Conservation (phyloP, 1,139 yeast species). For the Pichia sp. region DNA sequence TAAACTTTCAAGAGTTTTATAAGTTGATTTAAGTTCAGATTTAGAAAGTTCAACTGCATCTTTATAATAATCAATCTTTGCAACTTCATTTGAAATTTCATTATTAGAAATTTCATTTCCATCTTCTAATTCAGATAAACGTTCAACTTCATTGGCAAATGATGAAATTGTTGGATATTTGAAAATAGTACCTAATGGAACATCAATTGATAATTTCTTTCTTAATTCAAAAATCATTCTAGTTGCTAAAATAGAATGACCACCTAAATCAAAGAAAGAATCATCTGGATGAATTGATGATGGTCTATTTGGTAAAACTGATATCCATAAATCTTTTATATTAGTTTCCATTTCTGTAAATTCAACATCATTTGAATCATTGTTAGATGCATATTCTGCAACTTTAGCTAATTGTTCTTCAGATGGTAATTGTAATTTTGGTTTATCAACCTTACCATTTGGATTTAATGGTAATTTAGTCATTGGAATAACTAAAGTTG, state of each 20-base stretch:
- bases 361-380: constrained; percentile 42
- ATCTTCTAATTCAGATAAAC: constrained; percentile 40
- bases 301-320: constrained; percentile 79
- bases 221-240: constrained; percentile 92
- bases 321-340: constrained; percentile 78
- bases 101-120: constrained; percentile 25
- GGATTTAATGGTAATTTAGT: constrained; percentile 88
- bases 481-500: constrained; percentile 85
- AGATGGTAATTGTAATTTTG: constrained; percentile 92
- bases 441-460: constrained; percentile 97
- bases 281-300: constrained; percentile 70
- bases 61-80: constrained; percentile 50
- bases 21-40: constrained; percentile 39
- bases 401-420: constrained; percentile 75
- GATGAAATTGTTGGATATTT: constrained; percentile 77
- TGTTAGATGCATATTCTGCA: constrained; percentile 39
- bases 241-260: constrained; percentile 95
- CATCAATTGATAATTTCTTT: constrained; percentile 66
- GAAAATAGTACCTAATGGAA: constrained; percentile 87
- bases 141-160: constrained; percentile 70
- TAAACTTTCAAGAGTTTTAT: constrained; percentile 33
- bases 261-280: constrained; percentile 95
- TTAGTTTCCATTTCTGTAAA: constrained; percentile 61
- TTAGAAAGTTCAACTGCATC: constrained; percentile 62
- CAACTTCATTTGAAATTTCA: constrained; percentile 21